Evolutionary conservation across 495 filamentous ascomycete genomes (phyloP).

Genomic region (Trichoderma erinaceum): DNA sequence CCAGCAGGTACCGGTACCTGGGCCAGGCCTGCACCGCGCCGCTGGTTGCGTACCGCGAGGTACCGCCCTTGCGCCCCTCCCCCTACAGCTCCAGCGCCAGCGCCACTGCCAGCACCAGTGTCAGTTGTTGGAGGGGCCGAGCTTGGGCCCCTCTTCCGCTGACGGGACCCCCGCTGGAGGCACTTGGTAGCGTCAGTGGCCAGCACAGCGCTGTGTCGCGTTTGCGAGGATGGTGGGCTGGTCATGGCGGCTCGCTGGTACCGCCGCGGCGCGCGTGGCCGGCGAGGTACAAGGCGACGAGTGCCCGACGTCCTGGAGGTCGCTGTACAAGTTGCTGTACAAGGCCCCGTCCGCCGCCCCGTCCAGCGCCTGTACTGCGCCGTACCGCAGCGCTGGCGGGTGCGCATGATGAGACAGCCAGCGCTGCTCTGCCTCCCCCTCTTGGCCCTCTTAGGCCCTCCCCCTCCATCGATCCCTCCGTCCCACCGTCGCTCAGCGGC

Average conservation of each 20-base stretch:
- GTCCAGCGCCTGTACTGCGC: neutral
- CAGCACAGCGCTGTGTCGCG: slow-evolving; percentile 10
- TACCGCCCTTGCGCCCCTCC: neutral
- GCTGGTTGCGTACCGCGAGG: neutral
- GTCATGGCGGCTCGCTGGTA: neutral
- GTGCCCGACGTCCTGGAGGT: too few relatives aligned
- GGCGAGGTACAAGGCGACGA: neutral
- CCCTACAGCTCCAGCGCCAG: slow-evolving; percentile 1
- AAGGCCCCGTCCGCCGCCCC: neutral
- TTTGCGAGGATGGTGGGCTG: neutral
- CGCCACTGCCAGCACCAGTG: neutral
- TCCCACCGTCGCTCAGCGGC: neutral
- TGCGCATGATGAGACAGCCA: neutral
- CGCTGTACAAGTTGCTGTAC: neutral
- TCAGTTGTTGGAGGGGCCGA: neutral
- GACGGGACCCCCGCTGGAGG: slow-evolving; percentile 13
- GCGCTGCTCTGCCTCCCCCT: neutral
- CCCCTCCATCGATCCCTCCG: slow-evolving; percentile 7
- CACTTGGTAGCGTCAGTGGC: slow-evolving; percentile 2
- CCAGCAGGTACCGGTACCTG: neutral
- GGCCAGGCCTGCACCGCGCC: neutral
- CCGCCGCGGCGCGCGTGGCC: neutral
- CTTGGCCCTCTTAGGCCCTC: neutral
- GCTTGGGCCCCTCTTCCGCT: slow-evolving; percentile 10
- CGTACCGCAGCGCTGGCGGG: neutral